Evolutionary conservation across 225 moss, liverwort and hornwort species (phyloP).

Genomic region (Pseudisothecium myosuroides): DNA sequence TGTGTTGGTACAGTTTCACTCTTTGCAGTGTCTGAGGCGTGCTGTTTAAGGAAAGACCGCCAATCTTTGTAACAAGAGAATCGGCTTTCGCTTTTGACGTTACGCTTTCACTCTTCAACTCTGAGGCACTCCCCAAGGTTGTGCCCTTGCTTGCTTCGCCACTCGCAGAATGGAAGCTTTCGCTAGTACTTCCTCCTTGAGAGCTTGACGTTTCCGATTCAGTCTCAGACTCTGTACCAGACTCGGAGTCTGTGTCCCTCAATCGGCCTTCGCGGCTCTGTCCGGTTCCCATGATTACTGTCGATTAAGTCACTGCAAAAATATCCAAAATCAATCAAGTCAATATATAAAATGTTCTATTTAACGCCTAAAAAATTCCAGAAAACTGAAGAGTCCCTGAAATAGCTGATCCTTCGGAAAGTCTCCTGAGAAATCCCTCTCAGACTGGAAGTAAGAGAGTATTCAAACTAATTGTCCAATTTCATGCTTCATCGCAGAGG

Average conservation of each 20-base stretch:
- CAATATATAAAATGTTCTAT: neutral
- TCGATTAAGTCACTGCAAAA: neutral
- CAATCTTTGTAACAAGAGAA: conserved; percentile 51
- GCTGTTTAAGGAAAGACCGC: conserved; percentile 44
- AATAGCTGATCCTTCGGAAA: neutral
- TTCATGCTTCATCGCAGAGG: neutral
- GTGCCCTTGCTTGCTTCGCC: conserved; percentile 23
- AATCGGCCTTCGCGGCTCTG: conserved; percentile 76
- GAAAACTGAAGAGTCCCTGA: neutral
- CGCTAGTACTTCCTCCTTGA: conserved; percentile 30
- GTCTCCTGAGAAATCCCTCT: neutral
- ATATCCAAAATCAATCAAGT: neutral
- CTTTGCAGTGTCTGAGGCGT: conserved; percentile 34
- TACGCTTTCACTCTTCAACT: conserved; percentile 22
- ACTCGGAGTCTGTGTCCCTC: conserved; percentile 52
- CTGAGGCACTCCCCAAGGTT: conserved; percentile 7
- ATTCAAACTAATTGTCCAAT: neutral
- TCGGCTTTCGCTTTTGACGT: conserved; percentile 42
- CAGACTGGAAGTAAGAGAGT: neutral
- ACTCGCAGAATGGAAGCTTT: conserved; percentile 70
- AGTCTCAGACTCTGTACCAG: conserved; percentile 21
- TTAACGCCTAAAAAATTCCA: neutral
- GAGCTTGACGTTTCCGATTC: conserved; percentile 52
- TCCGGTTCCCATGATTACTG: conserved; percentile 61
- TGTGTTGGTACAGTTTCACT: conserved; percentile 73